Evolutionary conservation across 805 yeast genomes (phyloP).

Genomic region (Starmerella roubikii): DNA sequence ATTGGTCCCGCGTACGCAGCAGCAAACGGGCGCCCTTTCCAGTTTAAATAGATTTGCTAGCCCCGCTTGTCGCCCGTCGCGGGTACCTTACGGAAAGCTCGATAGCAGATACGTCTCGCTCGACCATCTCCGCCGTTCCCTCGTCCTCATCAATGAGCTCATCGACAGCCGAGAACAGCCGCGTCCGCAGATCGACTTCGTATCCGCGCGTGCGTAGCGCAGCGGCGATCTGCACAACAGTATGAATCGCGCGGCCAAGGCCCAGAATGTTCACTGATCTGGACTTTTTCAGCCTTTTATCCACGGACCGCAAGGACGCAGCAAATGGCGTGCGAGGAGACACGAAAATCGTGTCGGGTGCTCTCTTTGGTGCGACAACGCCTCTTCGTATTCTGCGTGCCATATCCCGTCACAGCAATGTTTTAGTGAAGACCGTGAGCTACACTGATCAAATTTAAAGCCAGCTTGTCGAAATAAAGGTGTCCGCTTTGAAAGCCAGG

Average conservation of each 20-base stretch:
- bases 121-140: constrained; percentile 25
- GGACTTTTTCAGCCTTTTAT: constrained; percentile 37
- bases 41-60: not conserved
- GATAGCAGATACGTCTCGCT: constrained; percentile 32
- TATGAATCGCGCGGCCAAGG: constrained; percentile 61
- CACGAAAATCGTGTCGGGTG: constrained; percentile 31
- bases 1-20: too few relatives aligned
- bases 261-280: constrained; percentile 45
- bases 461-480: too few relatives aligned
- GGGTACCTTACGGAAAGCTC: constrained; percentile 28
- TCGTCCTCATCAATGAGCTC: constrained; percentile 34
- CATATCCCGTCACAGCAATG: too few relatives aligned
- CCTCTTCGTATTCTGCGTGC: too few relatives aligned
- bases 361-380: too few relatives aligned
- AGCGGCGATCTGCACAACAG: constrained; percentile 47
- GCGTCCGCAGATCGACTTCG: constrained; percentile 48
- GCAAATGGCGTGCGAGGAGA: constrained; percentile 58
- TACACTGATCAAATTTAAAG: too few relatives aligned
- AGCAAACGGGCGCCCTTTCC: too few relatives aligned
- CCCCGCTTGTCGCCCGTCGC: too few relatives aligned
- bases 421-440: too few relatives aligned
- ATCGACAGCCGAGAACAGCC: constrained; percentile 56
- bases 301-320: constrained; percentile 54
- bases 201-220: constrained; percentile 40
- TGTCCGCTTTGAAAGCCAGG: too few relatives aligned